Conservation (phyloP, 1,284 basidiomycete genomes). For the Sutorius eximius region DNA sequence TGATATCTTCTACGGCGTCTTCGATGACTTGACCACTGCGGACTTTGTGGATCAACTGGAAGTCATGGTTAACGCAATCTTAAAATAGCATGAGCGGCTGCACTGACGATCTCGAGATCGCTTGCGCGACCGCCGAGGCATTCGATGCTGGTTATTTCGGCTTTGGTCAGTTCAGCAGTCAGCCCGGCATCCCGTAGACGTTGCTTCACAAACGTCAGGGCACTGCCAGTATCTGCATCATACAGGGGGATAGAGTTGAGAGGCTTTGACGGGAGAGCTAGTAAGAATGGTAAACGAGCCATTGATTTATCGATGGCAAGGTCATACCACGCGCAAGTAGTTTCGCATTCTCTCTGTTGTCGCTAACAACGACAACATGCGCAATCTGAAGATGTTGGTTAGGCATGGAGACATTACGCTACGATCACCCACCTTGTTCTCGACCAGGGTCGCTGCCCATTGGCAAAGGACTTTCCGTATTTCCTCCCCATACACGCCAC, state of each 20-base stretch:
- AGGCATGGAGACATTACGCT: background rate
- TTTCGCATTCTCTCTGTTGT: conserved; percentile 88
- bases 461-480: conserved; percentile 76
- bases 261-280: conserved; percentile 86
- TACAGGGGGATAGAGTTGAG: conserved; percentile 75
- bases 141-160: conserved; percentile 60
- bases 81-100: background rate
- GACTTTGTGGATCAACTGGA: conserved; percentile 84
- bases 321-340: conserved; percentile 71
- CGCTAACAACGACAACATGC: conserved; percentile 89
- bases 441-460: conserved; percentile 83
- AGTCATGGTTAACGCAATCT: conserved; percentile 4
- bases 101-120: conserved; percentile 76
- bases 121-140: conserved; percentile 86
- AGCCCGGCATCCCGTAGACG: conserved; percentile 69
- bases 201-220: conserved; percentile 78
- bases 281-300: background rate
- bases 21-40: conserved; percentile 70
- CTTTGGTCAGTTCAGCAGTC: conserved; percentile 48
- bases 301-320: background rate
- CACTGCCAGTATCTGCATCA: conserved; percentile 83
- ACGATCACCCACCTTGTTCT: conserved; percentile 60
- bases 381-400: conserved; percentile 54
- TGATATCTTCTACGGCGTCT: conserved; percentile 88
- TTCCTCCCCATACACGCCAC: conserved; percentile 66